Base-by-base conservation (phyloP, 2,329 filamentous ascomycete genomes). In the Boeremia exigua region DNA sequence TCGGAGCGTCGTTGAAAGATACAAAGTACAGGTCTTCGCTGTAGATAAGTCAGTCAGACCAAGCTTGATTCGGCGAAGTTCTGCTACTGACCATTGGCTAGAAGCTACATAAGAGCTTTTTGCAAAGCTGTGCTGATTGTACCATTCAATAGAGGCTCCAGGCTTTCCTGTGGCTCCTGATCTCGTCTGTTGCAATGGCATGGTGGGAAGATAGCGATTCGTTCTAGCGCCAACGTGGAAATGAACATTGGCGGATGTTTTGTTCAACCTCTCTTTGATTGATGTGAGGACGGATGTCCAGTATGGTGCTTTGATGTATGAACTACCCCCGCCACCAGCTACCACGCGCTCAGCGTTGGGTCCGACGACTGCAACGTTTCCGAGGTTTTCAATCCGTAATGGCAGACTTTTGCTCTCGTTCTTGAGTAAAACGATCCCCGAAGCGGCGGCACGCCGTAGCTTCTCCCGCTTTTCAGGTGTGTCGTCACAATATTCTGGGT, bases 361-460 rank as follows among this genome's bases (percentile, higher is more conserved):
- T 17, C 17, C 17, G 10, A 37, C 34, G 6, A 37, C 34, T 4
- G 34, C 34, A 4, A 37, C 10, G 14, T 6, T 37, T 10, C 10
- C 6, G 17, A 17, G 10, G 3, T 37, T 7, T n/a, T 17, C 12
- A 10, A 17, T 10, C 5, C 17, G 15, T n/a, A 37, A n/a, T 12
- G 36, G 59, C 12, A 62, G 33, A 6, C 56, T 39, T 1, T 47
- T 40, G 5, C 17, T 3, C 6, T 59, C 36, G 15, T 62, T 62
- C 43, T 63, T 63, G 9, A 63, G 23, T 1, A 63, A 17, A 1
- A 63, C 52, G 11, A 59, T 55, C 6, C 33, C 29, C 19, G 43
- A 30, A 6, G 48, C 37, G 27, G 51, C 52, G 19, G 46, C 36
- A 12, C 17, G 15, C 10, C 36, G 17, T 25, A 38, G 15, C 17